Evolutionary conservation across 192 early-diverging fungal genomes (phyloP).

Genomic region (Obelidium mucronatum): DNA sequence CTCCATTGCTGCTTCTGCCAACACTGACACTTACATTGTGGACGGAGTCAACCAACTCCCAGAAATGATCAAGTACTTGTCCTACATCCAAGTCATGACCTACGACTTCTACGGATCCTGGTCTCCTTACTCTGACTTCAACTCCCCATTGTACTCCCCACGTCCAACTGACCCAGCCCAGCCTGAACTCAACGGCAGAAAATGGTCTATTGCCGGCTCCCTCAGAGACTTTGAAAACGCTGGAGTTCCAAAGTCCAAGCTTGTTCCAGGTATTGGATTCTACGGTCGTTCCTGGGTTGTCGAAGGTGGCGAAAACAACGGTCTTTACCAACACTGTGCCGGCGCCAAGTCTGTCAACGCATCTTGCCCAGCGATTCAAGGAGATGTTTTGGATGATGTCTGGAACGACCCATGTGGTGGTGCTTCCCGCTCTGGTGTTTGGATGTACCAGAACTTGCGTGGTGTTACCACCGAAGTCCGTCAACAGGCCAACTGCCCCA

Average conservation of each 20-base stretch:
- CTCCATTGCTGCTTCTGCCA: slow-evolving; percentile 68
- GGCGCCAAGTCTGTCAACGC: background rate
- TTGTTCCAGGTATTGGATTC: too few species aligned
- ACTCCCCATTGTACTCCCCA: background rate
- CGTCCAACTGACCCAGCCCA: background rate
- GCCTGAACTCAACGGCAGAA: slow-evolving; percentile 44
- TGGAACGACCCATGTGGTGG: background rate
- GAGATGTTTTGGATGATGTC: background rate
- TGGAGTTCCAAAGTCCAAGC: slow-evolving; percentile 64
- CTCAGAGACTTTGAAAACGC: slow-evolving; percentile 63
- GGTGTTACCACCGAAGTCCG: slow-evolving; percentile 1
- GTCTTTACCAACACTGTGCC: background rate
- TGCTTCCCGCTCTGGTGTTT: too few species aligned
- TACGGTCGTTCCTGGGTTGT: slow-evolving; percentile 43
- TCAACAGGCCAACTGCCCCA: background rate
- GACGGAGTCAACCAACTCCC: slow-evolving; percentile 46
- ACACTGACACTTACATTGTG: slow-evolving; percentile 55
- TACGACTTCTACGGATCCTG: too few species aligned
- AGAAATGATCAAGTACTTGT: slow-evolving; percentile 61
- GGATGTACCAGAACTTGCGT: too few species aligned
- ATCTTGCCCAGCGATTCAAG: background rate
- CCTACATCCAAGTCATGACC: slow-evolving; percentile 74
- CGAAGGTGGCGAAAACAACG: background rate
- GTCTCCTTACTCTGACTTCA: slow-evolving; percentile 47
- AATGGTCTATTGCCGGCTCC: slow-evolving; percentile 46